Percentiles rank a stretch among this genome's conserved stretches.
phyloP scores from a whole-genome alignment of 106 monocot species.

The Apostasia ramifera region DNA sequence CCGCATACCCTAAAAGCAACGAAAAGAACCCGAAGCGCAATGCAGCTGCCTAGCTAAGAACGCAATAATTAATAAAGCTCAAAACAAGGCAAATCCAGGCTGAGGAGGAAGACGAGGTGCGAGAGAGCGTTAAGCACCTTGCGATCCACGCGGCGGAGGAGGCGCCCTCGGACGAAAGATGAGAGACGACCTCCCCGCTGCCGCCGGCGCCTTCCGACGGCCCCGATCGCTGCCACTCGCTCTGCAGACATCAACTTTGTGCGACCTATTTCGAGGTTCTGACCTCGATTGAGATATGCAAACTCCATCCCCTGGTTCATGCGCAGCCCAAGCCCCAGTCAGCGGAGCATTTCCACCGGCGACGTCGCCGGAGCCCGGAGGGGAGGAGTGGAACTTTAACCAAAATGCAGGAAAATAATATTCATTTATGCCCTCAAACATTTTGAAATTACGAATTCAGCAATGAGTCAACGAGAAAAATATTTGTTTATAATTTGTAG shows the following conservation, averaged over 20 bases:
- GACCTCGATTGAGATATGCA: too few relatives aligned
- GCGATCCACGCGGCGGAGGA: background rate
- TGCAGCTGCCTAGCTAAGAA: background rate
- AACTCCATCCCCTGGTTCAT: too few relatives aligned
- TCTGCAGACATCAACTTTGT: background rate
- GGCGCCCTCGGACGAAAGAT: background rate
- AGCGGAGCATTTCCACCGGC: too few relatives aligned
- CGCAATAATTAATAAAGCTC: too few relatives aligned
- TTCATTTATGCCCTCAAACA: too few relatives aligned
- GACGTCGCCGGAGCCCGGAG: too few relatives aligned
- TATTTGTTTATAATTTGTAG: too few relatives aligned
- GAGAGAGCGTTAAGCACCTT: background rate
- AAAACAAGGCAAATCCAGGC: background rate
- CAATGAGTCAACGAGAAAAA: too few relatives aligned
- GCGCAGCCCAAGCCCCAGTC: too few relatives aligned
- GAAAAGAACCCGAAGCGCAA: background rate
- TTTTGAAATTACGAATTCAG: too few relatives aligned
- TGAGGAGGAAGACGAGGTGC: background rate
- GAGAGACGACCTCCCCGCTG: background rate
- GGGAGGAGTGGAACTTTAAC: too few relatives aligned
- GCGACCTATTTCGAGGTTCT: background rate
- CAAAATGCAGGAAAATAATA: too few relatives aligned
- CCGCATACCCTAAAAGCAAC: slow-evolving; percentile 1
- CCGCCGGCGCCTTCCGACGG: background rate
- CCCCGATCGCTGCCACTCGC: background rate